Base-by-base conservation (phyloP, 352 stramenopile species). In the Pythium folliculosum region DNA sequence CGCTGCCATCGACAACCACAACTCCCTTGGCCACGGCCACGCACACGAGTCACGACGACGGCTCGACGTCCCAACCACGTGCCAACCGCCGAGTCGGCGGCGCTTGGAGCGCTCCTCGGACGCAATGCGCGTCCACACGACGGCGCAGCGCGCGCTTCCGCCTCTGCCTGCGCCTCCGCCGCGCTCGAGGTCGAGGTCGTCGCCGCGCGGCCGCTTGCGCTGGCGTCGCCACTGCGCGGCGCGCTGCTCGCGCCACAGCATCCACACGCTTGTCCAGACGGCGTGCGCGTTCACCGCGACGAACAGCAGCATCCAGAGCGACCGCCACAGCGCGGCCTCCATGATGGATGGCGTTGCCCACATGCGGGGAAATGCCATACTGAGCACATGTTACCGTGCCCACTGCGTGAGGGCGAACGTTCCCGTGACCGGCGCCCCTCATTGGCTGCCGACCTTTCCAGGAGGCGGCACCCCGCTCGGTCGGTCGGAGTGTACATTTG, bases 231-330 rank as follows among this genome's bases (percentile, higher is more conserved):
- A 35, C 35, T 16, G 19, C 35, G 66, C 32, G 25, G n/a, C 5
- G 49, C 45, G 56, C 9, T 45, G 65, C 21, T 70, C 63, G 8
- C 27, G 14, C 1, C 35, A 10, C 16, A 70, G 56, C 54, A 27
- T 25, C 22, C 25, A 22, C 25, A 48, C 37, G 30, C 63, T 54
- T 21, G 45, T 32, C 14, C 45, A 17, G 35, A 40, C 48, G 9
- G 65, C 65, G 53, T 67, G 51, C 23, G 43, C 53, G 51, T 72
- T 68, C 13, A 61, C 66, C 16, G 38, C 66, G 23, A 72, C 21
- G 54, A 72, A 68, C 25, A 68, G 47, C 44, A 68, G n/a, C 60
- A 72, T 72, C 25, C 30, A 51, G 17, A 72, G 51, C 52, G 50
- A 72, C 43, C 37, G 47, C 58, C 35, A 25, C 9, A 10, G 40